Base-by-base conservation (phyloP, 805 yeast species). In the Sugiyamaella qingdaonensis region DNA sequence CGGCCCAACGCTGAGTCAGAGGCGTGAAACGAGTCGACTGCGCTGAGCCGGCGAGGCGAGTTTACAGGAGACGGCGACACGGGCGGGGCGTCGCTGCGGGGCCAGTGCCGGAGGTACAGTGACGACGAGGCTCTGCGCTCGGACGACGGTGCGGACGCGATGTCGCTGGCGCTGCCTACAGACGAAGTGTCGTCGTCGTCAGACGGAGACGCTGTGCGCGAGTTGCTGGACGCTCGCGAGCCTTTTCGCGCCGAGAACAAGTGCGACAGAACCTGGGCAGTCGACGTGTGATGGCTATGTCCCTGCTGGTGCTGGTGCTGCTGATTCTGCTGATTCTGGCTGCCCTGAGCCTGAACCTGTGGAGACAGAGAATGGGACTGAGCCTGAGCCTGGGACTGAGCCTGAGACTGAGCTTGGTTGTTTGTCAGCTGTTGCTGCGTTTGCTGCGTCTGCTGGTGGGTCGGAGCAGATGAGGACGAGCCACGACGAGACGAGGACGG, bases 21-120 rank as follows among this genome's bases (percentile, higher is more conserved):
- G 18, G 47, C 13, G 18, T 43, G 29, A n/a, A 10, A 43, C 31
- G 47, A 43, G 33, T 24, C 35, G n/a, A 29, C 33, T 5, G 35
- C 47, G 18, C 47, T 24, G 35, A 4, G 5, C 14, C 19, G 33
- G 18, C 13, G 19, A 3, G 45, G 4, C 11, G 29, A 29, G n/a
- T 11, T 48, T 27, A 32, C 51, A 49, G 29, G 46, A 39, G 18
- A 45, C 41, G 42, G 45, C 29, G 34, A 31, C 41, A 19, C 34
- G 43, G 10, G 39, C 36, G 48, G 32, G n/a, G 29, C 29, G 42
- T 32, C 33, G 49, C 39, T 37, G 44, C 19, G 37, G 24, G n/a
- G 34, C 14, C 47, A 29, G 24, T 27, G 34, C 14, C 47, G 47
- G 8, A 43, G 24, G 33, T 10, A 43, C n/a, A 43, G 18, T 2